phyloP scores from a whole-genome alignment of 352 stramenopile genomes.

The Globisporangium paroecandrum region DNA sequence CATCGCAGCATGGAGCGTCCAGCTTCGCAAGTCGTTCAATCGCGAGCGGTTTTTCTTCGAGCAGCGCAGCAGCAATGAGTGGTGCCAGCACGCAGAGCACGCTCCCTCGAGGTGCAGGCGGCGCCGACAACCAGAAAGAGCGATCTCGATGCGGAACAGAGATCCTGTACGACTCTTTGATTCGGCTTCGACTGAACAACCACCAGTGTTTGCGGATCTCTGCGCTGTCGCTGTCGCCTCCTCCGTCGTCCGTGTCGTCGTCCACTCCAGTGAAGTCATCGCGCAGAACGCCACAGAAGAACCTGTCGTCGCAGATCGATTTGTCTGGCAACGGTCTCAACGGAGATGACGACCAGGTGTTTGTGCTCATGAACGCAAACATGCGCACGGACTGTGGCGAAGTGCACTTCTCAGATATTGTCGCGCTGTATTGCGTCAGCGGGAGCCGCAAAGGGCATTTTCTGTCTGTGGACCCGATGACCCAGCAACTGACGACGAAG shows the following conservation, averaged over 20 bases:
- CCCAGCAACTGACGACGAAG: slow-evolving; percentile 58
- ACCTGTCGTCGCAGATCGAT: slow-evolving; percentile 37
- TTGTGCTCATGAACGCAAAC: slow-evolving; percentile 72
- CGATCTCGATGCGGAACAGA: slow-evolving; percentile 62
- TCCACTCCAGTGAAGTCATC: slow-evolving; percentile 22
- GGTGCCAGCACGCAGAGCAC: slow-evolving; percentile 11
- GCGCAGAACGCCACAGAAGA: slow-evolving; percentile 19
- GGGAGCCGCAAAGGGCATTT: slow-evolving; percentile 71
- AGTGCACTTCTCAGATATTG: slow-evolving; percentile 72
- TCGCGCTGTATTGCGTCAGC: slow-evolving; percentile 72
- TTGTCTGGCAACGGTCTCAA: slow-evolving; percentile 58
- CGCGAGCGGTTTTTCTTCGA: slow-evolving; percentile 7
- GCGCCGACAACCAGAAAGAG: slow-evolving; percentile 42
- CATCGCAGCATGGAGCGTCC: slow-evolving; percentile 13
- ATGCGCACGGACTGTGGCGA: slow-evolving; percentile 63
- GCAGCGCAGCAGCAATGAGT: slow-evolving; percentile 3
- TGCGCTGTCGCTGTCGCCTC: slow-evolving; percentile 13
- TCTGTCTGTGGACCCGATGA: slow-evolving; percentile 60
- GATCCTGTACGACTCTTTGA: slow-evolving; percentile 67
- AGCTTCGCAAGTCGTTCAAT: slow-evolving; percentile 24
- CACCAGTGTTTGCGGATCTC: slow-evolving; percentile 63
- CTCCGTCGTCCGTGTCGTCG: slow-evolving; percentile 21
- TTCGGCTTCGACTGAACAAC: slow-evolving; percentile 69
- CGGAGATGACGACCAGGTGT: slow-evolving; percentile 76
- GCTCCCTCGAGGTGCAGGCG: slow-evolving; percentile 5